Evolutionary conservation across 352 stramenopile species (phyloP).

Genomic region (Globisporangium camurandrum): DNA sequence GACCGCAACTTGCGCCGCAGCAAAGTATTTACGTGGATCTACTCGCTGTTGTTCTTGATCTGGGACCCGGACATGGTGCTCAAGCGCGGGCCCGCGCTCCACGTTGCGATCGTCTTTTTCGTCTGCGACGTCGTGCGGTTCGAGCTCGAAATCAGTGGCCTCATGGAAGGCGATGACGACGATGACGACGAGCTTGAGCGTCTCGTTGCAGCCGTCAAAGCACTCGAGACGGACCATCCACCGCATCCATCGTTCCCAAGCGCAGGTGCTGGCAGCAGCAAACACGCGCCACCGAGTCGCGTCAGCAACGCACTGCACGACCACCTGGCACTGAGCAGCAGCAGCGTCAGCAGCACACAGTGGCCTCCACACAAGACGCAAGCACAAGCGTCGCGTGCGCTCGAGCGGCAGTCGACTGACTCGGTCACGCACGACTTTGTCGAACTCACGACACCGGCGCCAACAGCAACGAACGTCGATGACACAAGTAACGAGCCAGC

Average conservation of each 20-base stretch:
- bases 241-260: not conserved
- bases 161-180: conserved; percentile 37
- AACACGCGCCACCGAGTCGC: not conserved
- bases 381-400: not conserved
- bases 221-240: not conserved
- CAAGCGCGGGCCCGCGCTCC: conserved; percentile 59
- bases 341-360: not conserved
- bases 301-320: not conserved
- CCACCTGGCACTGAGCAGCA: conserved; percentile 1
- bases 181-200: conserved; percentile 23
- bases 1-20: conserved; percentile 55
- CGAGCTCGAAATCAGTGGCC: conserved; percentile 59
- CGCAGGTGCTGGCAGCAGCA: not conserved
- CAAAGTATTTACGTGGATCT: conserved; percentile 67
- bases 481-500: not conserved
- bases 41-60: conserved; percentile 50
- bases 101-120: conserved; percentile 64
- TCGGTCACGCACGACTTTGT: conserved; percentile 10
- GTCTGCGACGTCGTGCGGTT: conserved; percentile 63
- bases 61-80: conserved; percentile 65
- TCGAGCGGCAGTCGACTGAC: conserved; percentile 10
- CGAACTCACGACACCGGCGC: conserved; percentile 7
- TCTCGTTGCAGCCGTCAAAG: conserved; percentile 4
- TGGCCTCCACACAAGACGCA: conserved; percentile 1
- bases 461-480: not conserved